phyloP scores from a whole-genome alignment of 1,284 basidiomycete genomes.

The Rhodotorula sp. region DNA sequence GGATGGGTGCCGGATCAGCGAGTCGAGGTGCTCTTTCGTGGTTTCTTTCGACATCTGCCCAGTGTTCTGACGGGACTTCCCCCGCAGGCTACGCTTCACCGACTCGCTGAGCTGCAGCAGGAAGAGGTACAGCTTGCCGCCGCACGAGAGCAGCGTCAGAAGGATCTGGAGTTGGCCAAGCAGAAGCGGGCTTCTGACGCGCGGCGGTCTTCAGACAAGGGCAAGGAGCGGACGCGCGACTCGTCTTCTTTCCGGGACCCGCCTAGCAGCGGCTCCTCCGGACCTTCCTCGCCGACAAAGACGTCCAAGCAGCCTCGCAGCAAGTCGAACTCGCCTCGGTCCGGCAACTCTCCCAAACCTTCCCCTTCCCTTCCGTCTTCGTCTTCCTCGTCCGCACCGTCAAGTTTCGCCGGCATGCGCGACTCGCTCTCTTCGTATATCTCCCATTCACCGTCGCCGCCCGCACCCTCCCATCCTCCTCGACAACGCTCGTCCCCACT shows the following conservation, averaged over 20 bases:
- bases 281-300: not conserved
- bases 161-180: conserved; percentile 15
- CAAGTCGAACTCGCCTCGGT: conserved; percentile 1
- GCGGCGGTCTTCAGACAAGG: conserved; percentile 15
- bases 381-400: not conserved
- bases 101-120: conserved; percentile 10
- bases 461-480: not conserved
- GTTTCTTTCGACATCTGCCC: not conserved
- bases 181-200: conserved; percentile 11
- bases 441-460: not conserved
- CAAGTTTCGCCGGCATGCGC: conserved; percentile 30
- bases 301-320: not conserved
- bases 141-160: conserved; percentile 17
- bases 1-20: conserved; percentile 36
- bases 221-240: conserved; percentile 20
- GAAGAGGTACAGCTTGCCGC: conserved; percentile 4
- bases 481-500: not conserved
- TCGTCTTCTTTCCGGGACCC: not conserved
- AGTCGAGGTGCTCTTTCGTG: conserved; percentile 25
- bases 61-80: not conserved
- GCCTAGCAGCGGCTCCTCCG: not conserved
- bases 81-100: conserved; percentile 22
- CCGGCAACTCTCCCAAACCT: not conserved
- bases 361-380: not conserved
- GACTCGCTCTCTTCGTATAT: conserved; percentile 31